Base-by-base conservation (phyloP, 805 yeast genomes). In the Wickerhamiella nectarea region DNA sequence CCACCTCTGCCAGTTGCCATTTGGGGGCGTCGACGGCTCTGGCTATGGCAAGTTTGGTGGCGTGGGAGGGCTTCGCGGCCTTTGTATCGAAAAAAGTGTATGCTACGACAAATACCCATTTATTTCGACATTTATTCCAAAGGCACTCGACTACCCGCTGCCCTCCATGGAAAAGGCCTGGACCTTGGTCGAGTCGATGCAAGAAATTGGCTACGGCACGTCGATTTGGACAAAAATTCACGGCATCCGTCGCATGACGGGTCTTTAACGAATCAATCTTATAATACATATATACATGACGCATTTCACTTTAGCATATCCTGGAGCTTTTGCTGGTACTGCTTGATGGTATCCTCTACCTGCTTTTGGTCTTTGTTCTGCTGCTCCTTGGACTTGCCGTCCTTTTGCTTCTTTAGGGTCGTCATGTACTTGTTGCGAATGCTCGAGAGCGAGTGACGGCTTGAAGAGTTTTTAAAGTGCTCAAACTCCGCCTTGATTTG, bases 1-100 rank as follows among this genome's bases (percentile, higher is more conserved):
- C 57, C 85, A 87, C 56, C 84, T 91, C 28, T 87, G 95, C 52
- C 98, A 91, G 63, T 69, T 91, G 52, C 99, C 99, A 25, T 91
- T 91, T 64, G 99, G 99, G 44, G 99, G 99, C 24, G 74, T 74
- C 21, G 78, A 78, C 52, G 91, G 86, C 37, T 81, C 94, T 5
- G 99, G 99, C 0, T 91, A 86, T 57, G 98, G 98, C 46, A 89
- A 89, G 59, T 91, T 91, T 66, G 95, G 95, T 18, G 99, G 99
- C 38, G 94, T 80, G 58, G 99, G 91, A 67, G 99, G 99, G 1
- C 68, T 91, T 35, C 74, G 84, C 34, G 96, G 95, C 0, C 67
- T 91, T 36, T 89, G 97, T 60, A 70, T 77, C 45, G 82, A 85
- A 44, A 91, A 91, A 58, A 77, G 93, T 36, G 74, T 91, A 3